Evolutionary conservation across 208 protist genomes (phyloP), one percentile per base, ranked within the genome.

Genomic region (Angomonas ambiguus): DNA sequence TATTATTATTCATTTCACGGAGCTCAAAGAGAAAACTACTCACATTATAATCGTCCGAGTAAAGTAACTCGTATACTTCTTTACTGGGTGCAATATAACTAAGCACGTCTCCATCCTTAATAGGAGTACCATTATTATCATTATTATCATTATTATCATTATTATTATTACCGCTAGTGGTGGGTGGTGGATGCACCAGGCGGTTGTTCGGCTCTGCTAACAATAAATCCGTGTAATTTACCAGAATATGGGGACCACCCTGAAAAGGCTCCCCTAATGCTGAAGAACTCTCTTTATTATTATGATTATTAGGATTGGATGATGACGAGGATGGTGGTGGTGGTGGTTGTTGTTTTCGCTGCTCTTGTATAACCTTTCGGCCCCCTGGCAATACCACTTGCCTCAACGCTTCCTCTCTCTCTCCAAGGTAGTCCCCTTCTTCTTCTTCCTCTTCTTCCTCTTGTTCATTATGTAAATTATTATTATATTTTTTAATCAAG

Each of bases 391-490:
- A n/a, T n/a, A n/a, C n/a, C n/a, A n/a, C n/a, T n/a, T n/a, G n/a
- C n/a, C n/a, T n/a, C n/a, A n/a, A n/a, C n/a, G n/a, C n/a, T n/a
- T n/a, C n/a, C n/a, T n/a, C n/a, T n/a, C n/a, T n/a, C n/a, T n/a
- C n/a, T n/a, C n/a, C n/a, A n/a, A n/a, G n/a, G n/a, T n/a, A n/a
- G n/a, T n/a, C n/a, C n/a, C n/a, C n/a, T n/a, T n/a, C n/a, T n/a
- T n/a, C n/a, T n/a, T n/a, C n/a, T 30, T 32, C 22, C 41, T 3
- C 61, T 16, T 69, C 35, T 69, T 16, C 32, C 16, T 68, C 42
- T 69, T 51, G 58, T 67, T 69, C 62, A 48, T 48, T 48, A 48
- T 48, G n/a, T n/a, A n/a, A n/a, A n/a, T n/a, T n/a, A 45, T 45
- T 45, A 45, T 45, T 8, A 45, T 45, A 45, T 45, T 45, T 45